These are phyloP conservation scores for Phalaenopsis hybrid DNA, from an alignment of 116 monocot genomes.

Conservation along the genomic window DNA sequence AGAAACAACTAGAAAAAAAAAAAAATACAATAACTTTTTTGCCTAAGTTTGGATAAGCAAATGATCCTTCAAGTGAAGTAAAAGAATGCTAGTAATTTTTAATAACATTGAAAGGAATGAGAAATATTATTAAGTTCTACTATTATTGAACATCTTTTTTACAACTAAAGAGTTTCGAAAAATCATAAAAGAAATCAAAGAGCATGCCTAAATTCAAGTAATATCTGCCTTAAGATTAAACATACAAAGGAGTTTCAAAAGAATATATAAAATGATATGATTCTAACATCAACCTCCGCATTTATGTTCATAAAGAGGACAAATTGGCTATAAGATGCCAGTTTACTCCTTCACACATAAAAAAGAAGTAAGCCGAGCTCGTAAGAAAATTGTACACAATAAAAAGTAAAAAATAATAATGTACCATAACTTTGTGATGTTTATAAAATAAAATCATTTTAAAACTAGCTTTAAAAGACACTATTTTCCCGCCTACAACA, in stretches of 20 bases:
- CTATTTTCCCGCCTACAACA: too few relatives aligned
- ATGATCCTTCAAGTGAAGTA: not conserved
- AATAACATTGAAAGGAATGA: not conserved
- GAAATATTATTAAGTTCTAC: conserved; percentile 2
- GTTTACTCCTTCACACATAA: not conserved
- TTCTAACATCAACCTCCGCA: not conserved
- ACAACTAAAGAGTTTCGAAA: not conserved
- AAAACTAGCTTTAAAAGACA: too few relatives aligned
- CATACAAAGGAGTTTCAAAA: not conserved
- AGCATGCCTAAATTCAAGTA: not conserved
- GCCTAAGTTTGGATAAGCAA: not conserved
- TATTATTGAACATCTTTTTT: not conserved
- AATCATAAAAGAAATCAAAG: not conserved
- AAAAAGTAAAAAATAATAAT: not conserved
- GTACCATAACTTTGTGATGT: not conserved
- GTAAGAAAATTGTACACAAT: not conserved
- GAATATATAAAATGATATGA: not conserved
- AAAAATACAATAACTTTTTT: not conserved
- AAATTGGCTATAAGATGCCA: not conserved
- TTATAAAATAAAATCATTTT: not conserved
- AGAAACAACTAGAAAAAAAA: not conserved
- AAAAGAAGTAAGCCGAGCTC: not conserved
- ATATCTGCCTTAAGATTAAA: not conserved
- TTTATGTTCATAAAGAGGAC: not conserved
- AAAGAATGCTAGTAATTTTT: not conserved